These are phyloP conservation scores for Mycena vulgaris DNA, from an alignment of 768 basidiomycete genomes.

Conservation along the genomic window DNA sequence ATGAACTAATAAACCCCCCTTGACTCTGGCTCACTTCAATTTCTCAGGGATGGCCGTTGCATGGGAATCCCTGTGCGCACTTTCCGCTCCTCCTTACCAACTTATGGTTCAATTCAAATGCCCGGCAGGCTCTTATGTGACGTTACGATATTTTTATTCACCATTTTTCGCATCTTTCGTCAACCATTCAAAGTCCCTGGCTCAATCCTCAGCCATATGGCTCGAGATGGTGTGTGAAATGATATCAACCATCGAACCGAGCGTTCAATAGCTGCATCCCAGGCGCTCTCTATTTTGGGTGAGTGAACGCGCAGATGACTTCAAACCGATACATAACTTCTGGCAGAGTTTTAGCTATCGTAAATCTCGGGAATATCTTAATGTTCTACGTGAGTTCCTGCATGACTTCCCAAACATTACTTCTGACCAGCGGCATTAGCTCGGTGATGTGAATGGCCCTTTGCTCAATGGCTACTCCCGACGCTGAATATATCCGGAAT, in stretches of 20 bases:
- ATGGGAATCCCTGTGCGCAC: slow-evolving; percentile 24
- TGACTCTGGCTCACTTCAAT: background rate
- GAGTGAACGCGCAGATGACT: background rate
- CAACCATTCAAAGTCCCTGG: background rate
- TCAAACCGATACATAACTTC: background rate
- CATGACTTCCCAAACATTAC: too few relatives aligned
- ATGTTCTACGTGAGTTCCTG: slow-evolving; percentile 18
- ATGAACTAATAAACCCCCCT: background rate
- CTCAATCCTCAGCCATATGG: slow-evolving; percentile 8
- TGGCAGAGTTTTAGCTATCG: slow-evolving; percentile 4
- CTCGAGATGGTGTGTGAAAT: slow-evolving; percentile 3
- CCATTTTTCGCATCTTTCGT: background rate
- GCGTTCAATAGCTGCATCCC: background rate
- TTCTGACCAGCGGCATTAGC: too few relatives aligned
- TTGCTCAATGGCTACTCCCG: too few relatives aligned
- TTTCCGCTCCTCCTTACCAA: too few relatives aligned
- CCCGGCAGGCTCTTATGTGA: slow-evolving; percentile 9
- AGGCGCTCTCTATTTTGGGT: slow-evolving; percentile 27
- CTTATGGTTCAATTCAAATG: too few relatives aligned
- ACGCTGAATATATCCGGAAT: too few relatives aligned
- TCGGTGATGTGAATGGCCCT: too few relatives aligned
- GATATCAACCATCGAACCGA: too few relatives aligned
- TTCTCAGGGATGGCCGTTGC: slow-evolving; percentile 14
- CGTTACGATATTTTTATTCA: background rate
- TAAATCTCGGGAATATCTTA: slow-evolving; percentile 17